These are phyloP conservation scores for Aschersonia sp. DNA, from an alignment of 2,329 filamentous ascomycete species.

Conservation along the genomic window DNA sequence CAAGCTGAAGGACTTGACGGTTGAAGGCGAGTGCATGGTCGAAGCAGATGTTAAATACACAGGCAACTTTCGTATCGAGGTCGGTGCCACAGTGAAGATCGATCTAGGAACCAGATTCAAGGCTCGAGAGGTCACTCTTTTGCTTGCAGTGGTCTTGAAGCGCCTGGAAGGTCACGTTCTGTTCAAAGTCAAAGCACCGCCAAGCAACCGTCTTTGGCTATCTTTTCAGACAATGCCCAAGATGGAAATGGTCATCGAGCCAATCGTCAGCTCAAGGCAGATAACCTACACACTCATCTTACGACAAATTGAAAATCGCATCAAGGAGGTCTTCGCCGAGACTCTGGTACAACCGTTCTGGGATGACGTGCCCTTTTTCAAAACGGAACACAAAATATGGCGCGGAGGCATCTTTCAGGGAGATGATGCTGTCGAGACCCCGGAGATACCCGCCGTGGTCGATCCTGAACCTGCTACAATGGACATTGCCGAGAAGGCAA, in stretches of 20 bases:
- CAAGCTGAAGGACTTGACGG: slow-evolving; percentile 72
- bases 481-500: slow-evolving; percentile 33
- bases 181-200: slow-evolving; percentile 82
- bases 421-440: slow-evolving; percentile 28
- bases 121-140: slow-evolving; percentile 73
- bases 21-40: slow-evolving; percentile 78
- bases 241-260: slow-evolving; percentile 87
- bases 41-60: slow-evolving; percentile 82
- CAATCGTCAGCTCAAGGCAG: slow-evolving; percentile 86
- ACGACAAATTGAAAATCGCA: slow-evolving; percentile 84
- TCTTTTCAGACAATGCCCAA: slow-evolving; percentile 89
- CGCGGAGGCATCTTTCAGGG: slow-evolving; percentile 71
- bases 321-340: slow-evolving; percentile 87
- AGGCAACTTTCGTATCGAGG: slow-evolving; percentile 78
- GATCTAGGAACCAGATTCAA: slow-evolving; percentile 85
- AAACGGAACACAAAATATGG: slow-evolving; percentile 63
- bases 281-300: slow-evolving; percentile 91
- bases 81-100: slow-evolving; percentile 84
- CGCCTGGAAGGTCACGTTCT: slow-evolving; percentile 75
- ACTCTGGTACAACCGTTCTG: slow-evolving; percentile 86
- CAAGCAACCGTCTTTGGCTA: slow-evolving; percentile 93
- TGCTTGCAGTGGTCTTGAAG: slow-evolving; percentile 74
- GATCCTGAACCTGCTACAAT: slow-evolving; percentile 17
- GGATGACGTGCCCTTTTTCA: slow-evolving; percentile 88
- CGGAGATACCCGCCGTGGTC: slow-evolving; percentile 5